Evolutionary conservation across 129 eudicot species (phyloP).

Genomic region (Flaveria bidentis): DNA sequence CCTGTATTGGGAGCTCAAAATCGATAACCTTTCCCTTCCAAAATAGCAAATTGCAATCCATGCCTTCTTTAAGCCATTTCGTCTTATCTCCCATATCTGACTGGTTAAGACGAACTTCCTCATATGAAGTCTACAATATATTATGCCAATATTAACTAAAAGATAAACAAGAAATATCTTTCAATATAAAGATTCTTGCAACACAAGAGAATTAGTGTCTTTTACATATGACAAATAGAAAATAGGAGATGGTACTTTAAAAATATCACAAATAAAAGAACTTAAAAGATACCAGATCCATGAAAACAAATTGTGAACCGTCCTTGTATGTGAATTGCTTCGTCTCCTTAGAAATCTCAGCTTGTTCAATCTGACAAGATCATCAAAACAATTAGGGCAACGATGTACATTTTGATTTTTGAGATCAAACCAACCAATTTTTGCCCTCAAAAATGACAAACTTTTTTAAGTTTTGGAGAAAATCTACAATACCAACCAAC

Average conservation of each 20-base stretch:
- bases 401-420: background rate
- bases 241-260: background rate
- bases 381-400: conserved; percentile 1
- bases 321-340: conserved; percentile 94
- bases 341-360: conserved; percentile 75
- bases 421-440: background rate
- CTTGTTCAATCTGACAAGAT: conserved; percentile 55
- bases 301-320: conserved; percentile 82
- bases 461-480: background rate
- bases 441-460: background rate
- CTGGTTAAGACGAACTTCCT: conserved; percentile 81
- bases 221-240: background rate
- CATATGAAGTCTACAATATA: conserved; percentile 59
- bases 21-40: conserved; percentile 93
- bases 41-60: conserved; percentile 91
- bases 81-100: conserved; percentile 79
- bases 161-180: background rate
- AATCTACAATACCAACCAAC: background rate
- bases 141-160: background rate
- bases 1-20: conserved; percentile 78
- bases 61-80: conserved; percentile 97
- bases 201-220: background rate
- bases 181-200: background rate
- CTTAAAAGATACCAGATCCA: conserved; percentile 64
- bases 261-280: background rate